phyloP scores from a whole-genome alignment of 2,329 filamentous ascomycete species.

The Trematosphaeria pertusa region DNA sequence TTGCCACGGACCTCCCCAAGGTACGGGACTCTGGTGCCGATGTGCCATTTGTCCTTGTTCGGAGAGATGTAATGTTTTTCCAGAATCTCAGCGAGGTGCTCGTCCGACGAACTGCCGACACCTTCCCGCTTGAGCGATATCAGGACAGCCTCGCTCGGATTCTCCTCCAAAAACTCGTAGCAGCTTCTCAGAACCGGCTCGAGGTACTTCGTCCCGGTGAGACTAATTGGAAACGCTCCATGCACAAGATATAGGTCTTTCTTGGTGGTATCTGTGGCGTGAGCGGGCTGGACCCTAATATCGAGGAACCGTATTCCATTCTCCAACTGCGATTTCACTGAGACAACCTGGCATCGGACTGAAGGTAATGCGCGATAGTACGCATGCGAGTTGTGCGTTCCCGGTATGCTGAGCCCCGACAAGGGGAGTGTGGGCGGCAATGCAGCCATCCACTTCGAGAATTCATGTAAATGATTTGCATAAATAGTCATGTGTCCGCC shows the following conservation, averaged over 20 bases:
- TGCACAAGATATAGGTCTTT: constrained; percentile 84
- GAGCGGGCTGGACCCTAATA: constrained; percentile 76
- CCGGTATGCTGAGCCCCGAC: constrained; percentile 85
- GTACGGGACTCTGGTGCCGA: constrained; percentile 72
- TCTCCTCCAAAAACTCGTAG: constrained; percentile 75
- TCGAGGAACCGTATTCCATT: constrained; percentile 96
- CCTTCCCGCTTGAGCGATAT: constrained; percentile 93
- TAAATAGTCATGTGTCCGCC: constrained; percentile 41
- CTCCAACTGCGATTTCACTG: constrained; percentile 76
- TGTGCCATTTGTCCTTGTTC: constrained; percentile 74
- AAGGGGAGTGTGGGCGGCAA: constrained; percentile 76
- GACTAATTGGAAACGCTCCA: constrained; percentile 83
- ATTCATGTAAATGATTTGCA: constrained; percentile 38
- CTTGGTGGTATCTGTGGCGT: constrained; percentile 62
- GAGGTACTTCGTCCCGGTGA: constrained; percentile 83
- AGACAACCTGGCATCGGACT: constrained; percentile 88
- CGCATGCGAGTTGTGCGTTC: constrained; percentile 94
- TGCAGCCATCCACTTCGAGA: constrained; percentile 86
- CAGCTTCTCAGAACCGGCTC: constrained; percentile 73
- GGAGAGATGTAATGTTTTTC: constrained; percentile 71
- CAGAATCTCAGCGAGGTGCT: constrained; percentile 77
- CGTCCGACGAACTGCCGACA: constrained; percentile 78
- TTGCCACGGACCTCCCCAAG: constrained; percentile 82
- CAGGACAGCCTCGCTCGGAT: constrained; percentile 83
- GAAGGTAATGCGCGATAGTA: constrained; percentile 85